These are phyloP conservation scores for Fusarium nodosum DNA, from an alignment of 2,329 filamentous ascomycete species.

Conservation along the genomic window DNA sequence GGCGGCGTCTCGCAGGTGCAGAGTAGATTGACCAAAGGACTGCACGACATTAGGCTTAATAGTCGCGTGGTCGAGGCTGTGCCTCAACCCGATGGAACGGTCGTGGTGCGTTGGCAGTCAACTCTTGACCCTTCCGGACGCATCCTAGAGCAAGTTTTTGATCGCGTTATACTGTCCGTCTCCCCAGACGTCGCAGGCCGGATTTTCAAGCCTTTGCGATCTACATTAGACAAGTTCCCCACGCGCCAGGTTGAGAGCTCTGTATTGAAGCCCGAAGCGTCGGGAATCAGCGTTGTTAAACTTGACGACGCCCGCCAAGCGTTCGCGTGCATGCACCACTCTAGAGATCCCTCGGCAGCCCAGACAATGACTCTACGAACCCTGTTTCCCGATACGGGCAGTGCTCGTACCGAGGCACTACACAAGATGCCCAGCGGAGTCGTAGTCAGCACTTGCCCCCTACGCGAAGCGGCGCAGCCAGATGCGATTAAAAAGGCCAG, in stretches of 20 bases:
- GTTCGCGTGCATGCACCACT: slow-evolving; percentile 49
- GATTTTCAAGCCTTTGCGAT: slow-evolving; percentile 61
- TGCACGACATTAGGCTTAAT: slow-evolving; percentile 58
- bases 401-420: slow-evolving; percentile 62
- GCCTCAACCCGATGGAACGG: slow-evolving; percentile 32
- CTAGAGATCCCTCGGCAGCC: slow-evolving; percentile 42
- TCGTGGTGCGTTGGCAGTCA: slow-evolving; percentile 56
- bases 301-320: slow-evolving; percentile 12
- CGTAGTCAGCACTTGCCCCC: slow-evolving; percentile 66
- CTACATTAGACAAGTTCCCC: slow-evolving; percentile 60
- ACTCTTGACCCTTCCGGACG: slow-evolving; percentile 19
- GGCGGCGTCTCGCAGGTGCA: slow-evolving; percentile 66
- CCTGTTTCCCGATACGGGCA: slow-evolving; percentile 49
- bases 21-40: slow-evolving; percentile 57
- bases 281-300: slow-evolving; percentile 18
- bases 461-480: slow-evolving; percentile 54
- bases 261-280: slow-evolving; percentile 51
- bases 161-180: slow-evolving; percentile 67
- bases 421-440: slow-evolving; percentile 66
- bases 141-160: slow-evolving; percentile 58
- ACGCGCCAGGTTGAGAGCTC: slow-evolving; percentile 63
- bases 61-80: slow-evolving; percentile 56
- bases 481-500: slow-evolving; percentile 60
- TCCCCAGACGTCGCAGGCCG: slow-evolving; percentile 65
- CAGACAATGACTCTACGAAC: slow-evolving; percentile 56